These are phyloP conservation scores for Cyberlindnera xylosilytica DNA, from an alignment of 805 yeast genomes.

Conservation along the genomic window DNA sequence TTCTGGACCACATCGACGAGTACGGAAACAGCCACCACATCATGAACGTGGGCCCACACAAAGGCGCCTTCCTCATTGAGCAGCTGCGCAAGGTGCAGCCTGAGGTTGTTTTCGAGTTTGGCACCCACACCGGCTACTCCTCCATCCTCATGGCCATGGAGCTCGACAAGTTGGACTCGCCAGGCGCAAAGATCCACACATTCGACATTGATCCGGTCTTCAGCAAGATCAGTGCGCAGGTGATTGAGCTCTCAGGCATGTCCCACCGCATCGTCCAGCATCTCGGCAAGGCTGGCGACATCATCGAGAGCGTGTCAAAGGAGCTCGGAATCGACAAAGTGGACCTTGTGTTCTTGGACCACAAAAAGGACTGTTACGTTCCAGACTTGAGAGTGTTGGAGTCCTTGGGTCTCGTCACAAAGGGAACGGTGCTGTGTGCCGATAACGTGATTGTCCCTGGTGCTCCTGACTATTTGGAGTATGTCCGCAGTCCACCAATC, in stretches of 20 bases:
- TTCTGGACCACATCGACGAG: slow-evolving; percentile 16
- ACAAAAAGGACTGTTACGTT: slow-evolving; percentile 35
- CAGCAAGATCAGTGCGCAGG: slow-evolving; percentile 9
- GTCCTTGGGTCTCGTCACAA: slow-evolving; percentile 35
- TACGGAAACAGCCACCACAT: slow-evolving; percentile 5
- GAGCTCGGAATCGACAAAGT: slow-evolving; percentile 21
- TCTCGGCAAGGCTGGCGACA: slow-evolving; percentile 16
- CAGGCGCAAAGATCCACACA: slow-evolving; percentile 15
- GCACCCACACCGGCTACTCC: slow-evolving; percentile 22
- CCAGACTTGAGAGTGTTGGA: slow-evolving; percentile 43
- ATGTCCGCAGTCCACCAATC: slow-evolving; percentile 37
- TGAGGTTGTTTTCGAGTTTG: slow-evolving; percentile 21
- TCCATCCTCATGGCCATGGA: slow-evolving; percentile 18
- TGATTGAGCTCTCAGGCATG: slow-evolving; percentile 23
- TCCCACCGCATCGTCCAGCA: slow-evolving; percentile 14
- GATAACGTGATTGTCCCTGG: slow-evolving; percentile 36
- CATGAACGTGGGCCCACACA: slow-evolving; percentile 9
- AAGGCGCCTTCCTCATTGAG: slow-evolving; percentile 6
- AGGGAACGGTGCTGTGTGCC: slow-evolving; percentile 38
- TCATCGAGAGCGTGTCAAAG: slow-evolving; percentile 8
- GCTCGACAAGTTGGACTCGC: slow-evolving; percentile 8
- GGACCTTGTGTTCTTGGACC: slow-evolving; percentile 41
- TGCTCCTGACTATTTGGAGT: slow-evolving; percentile 37
- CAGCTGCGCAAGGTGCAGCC: slow-evolving; percentile 13
- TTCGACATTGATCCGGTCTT: slow-evolving; percentile 19